phyloP scores from a whole-genome alignment of 192 early-diverging fungal genomes.

The Pilaira anomala region DNA sequence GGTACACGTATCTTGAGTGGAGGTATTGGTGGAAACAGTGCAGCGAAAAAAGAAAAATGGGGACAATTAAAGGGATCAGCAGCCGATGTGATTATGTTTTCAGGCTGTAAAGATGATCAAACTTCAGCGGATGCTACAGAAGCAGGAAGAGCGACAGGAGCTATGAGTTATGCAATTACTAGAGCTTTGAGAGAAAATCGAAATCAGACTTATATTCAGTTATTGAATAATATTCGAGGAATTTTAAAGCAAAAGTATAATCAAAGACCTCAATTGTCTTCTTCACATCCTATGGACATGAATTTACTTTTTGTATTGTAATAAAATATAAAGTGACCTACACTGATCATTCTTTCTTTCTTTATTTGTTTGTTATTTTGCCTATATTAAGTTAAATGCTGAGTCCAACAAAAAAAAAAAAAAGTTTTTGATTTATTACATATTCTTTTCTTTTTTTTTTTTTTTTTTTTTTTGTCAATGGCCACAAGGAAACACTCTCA shows the following conservation, averaged over 20 bases:
- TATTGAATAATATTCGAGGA: conserved; percentile 64
- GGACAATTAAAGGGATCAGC: conserved; percentile 40
- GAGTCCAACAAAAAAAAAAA: too few relatives aligned
- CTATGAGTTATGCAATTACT: conserved; percentile 74
- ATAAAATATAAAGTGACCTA: neutral
- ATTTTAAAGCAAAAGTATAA: conserved; percentile 61
- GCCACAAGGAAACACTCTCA: conserved; percentile 8
- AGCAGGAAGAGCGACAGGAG: conserved; percentile 59
- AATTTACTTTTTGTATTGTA: conserved; percentile 31
- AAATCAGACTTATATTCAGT: conserved; percentile 62
- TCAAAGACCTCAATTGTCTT: conserved; percentile 79
- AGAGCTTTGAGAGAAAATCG: conserved; percentile 54
- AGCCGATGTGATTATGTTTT: conserved; percentile 77
- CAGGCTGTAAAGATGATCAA: conserved; percentile 77
- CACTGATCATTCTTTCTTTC: neutral
- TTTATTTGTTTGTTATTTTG: neutral
- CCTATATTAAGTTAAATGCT: too few relatives aligned
- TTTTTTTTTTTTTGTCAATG: conserved; percentile 10
- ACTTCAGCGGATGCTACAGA: conserved; percentile 80
- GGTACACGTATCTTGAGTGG: conserved; percentile 42
- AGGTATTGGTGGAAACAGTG: conserved; percentile 6
- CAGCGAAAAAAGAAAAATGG: conserved; percentile 2
- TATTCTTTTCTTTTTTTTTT: conserved; percentile 1
- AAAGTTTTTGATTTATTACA: too few relatives aligned
- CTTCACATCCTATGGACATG: conserved; percentile 55